These are phyloP conservation scores for Phytophthora pluvialis DNA, from an alignment of 352 stramenopile species.

Conservation along the genomic window DNA sequence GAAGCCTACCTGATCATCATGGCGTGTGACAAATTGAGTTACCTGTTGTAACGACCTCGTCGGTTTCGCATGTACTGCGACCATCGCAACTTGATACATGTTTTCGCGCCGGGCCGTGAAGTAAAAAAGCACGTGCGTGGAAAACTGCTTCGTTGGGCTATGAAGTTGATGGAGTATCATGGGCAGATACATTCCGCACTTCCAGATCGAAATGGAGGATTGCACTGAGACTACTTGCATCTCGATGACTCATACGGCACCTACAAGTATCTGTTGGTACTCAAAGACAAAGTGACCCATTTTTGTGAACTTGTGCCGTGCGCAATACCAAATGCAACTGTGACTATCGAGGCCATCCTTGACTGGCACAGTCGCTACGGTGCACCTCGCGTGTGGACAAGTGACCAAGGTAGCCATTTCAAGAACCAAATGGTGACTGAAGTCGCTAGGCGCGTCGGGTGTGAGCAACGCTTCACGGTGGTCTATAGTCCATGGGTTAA, in stretches of 20 bases:
- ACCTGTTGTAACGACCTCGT: neutral
- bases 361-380: constrained; percentile 40
- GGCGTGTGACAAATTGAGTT: neutral
- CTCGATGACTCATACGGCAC: neutral
- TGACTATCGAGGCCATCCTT: constrained; percentile 26
- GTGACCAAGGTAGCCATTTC: constrained; percentile 40
- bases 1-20: neutral
- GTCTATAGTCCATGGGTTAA: constrained; percentile 42
- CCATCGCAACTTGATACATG: neutral
- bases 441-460: constrained; percentile 6
- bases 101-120: neutral
- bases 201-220: neutral
- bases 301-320: constrained; percentile 36
- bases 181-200: neutral
- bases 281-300: constrained; percentile 42
- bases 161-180: constrained; percentile 3
- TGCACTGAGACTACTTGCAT: neutral
- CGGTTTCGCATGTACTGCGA: constrained; percentile 1
- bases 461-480: constrained; percentile 23
- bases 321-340: constrained; percentile 3
- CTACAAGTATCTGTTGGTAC: constrained; percentile 30
- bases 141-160: neutral
- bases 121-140: neutral
- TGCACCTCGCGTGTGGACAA: constrained; percentile 29
- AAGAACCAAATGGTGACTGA: constrained; percentile 37